Evolutionary conservation across 2,329 filamentous ascomycete genomes (phyloP), one percentile per base, ranked within the genome.

Genomic region (Aspergillus hiratsukae): DNA sequence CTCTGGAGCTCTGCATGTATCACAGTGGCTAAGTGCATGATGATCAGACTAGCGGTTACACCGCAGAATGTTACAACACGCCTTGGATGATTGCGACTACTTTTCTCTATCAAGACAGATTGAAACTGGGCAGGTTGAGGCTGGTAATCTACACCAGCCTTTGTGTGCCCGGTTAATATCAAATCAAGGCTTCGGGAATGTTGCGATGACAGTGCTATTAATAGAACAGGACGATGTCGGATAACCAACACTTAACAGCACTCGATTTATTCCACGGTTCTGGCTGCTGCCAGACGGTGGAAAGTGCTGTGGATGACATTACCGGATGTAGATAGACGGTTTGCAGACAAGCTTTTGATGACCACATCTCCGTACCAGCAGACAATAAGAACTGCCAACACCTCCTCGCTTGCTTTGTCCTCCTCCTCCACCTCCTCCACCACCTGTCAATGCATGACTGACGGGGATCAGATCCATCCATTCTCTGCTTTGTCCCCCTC

Each of bases 61-160:
- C 56, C 51, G 55, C 55, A 58, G 41, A 35, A 51, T 48, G 28
- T 29, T 31, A 31, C 48, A 51, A 53, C 58, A 56, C 58, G 51
- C 53, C 43, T 37, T 35, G 10, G 21, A 23, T 46, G 19, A 46
- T 14, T 23, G 10, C 31, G 5, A 37, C 14, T 17, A 37, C 6
- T 37, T 37, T 37, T 5, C 31, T 17, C 5, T 37, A 17, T 37
- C 14, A 37, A 7, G 31, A 17, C 7, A 37, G 3, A 17, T 17
- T 37, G 31, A 17, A 37, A 17, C 4, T 37, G 14, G 3, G 31
- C 31, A 17, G 14, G 17, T 37, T 37, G 31, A 37, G 31, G 14
- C 5, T 17, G 31, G 31, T 37, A 37, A 37, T 37, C 14, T 35
- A 17, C 31, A 14, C 31, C 31, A 35, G 5, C 31, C 2, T 35